Conservation (phyloP, 2,329 filamentous ascomycete genomes). For the Fusarium sp. region DNA sequence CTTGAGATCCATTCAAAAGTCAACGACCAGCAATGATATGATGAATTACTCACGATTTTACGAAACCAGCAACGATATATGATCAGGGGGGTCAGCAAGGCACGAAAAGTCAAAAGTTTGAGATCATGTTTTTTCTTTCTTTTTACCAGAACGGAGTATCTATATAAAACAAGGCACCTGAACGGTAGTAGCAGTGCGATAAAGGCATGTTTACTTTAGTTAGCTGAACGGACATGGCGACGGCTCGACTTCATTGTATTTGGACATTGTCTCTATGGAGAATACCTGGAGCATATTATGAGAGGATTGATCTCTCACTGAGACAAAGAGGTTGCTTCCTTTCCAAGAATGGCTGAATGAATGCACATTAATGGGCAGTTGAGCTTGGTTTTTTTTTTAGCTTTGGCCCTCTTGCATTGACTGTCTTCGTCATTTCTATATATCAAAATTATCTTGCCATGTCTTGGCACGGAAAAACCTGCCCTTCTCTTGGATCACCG, state of each 20-base stretch:
- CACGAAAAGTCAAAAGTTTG: slow-evolving; percentile 31
- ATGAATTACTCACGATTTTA: slow-evolving; percentile 44
- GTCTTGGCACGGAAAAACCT: slow-evolving; percentile 2
- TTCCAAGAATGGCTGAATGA: neutral
- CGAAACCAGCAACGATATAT: slow-evolving; percentile 28
- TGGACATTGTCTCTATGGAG: neutral
- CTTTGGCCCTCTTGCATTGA: slow-evolving; percentile 1
- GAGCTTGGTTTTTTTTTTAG: slow-evolving; percentile 9
- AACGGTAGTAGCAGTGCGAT: neutral
- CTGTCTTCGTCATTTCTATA: slow-evolving; percentile 15
- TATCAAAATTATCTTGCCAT: slow-evolving; percentile 29
- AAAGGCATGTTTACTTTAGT: neutral
- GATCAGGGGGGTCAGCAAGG: slow-evolving; percentile 16
- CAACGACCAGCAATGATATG: slow-evolving; percentile 38
- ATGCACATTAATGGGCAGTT: neutral
- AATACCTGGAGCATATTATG: neutral
- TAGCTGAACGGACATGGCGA: slow-evolving; percentile 1
- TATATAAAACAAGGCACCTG: slow-evolving; percentile 6
- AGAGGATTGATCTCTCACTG: neutral
- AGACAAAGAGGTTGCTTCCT: neutral
- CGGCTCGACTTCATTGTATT: neutral
- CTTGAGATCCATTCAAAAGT: slow-evolving; percentile 18
- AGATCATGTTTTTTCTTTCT: slow-evolving; percentile 18
- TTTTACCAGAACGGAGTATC: slow-evolving; percentile 6
- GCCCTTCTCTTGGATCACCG: slow-evolving; percentile 9